Base-by-base conservation (phyloP, 75 land plant genomes). In the Picea glauca region DNA sequence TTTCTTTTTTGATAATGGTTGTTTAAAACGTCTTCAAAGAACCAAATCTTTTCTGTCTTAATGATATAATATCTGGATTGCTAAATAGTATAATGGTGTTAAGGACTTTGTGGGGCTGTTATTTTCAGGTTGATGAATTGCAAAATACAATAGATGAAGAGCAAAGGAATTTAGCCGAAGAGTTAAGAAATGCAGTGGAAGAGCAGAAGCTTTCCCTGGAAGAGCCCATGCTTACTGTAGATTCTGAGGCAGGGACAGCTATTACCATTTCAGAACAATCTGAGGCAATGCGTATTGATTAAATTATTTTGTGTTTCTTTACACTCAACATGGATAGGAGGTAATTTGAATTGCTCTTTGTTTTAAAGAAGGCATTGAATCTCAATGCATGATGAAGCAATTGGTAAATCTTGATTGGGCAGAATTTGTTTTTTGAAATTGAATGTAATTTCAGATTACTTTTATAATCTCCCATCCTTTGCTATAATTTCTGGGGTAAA, bases 61-160 rank as follows among this genome's bases (percentile, higher is more conserved):
- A 32, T 78, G 1, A 21, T 32, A 17, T 54, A 12, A 13, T 2
- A 46, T 11, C n/a, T 11, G 20, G 54, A 70, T 70, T 70, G 26
- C 43, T 43, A 43, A 9, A 70, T 17, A 77, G 32, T 33, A 31
- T 59, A 63, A 17, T 31, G 7, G 38, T 58, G 31, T 77, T 30
- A 38, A 38, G 23, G 21, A 65, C 13, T 17, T 23, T 15, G 3
- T 63, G 26, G 67, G 26, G 35, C 3, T 32, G n/a, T 38, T 61
- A 64, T 35, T 72, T 64, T 20, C 85, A 98, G 98, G 98, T 95
- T 75, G 99, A 98, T 85, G 98, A 95, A 66, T 79, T 98, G 68
- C 99, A 97, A 78, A 90, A 82, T 67, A 95, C 96, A 54, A 90
- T 98, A 32, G 99, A 98, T 83, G 99, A 97, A 56, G 98, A 98